Evolutionary conservation across 495 filamentous ascomycete species (phyloP).

Genomic region (Tuber aestivum): DNA sequence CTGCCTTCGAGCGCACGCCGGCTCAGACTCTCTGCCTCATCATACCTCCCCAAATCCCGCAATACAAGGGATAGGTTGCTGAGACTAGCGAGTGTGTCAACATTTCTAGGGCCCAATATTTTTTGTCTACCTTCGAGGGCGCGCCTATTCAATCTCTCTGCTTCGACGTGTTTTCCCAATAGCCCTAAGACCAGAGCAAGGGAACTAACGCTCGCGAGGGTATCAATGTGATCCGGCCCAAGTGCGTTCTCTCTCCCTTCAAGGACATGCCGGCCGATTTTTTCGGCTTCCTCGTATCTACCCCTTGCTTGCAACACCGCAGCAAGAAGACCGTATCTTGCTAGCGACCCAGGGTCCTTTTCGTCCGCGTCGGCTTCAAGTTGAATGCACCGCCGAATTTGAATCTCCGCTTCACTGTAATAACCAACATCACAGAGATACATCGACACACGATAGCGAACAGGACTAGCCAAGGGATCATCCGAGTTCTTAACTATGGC

Average conservation of each 20-base stretch:
- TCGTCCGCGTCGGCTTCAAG: background rate
- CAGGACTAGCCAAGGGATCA: background rate
- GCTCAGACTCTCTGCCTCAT: constrained; percentile 44
- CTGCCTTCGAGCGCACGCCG: constrained; percentile 33
- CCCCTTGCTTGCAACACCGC: constrained; percentile 38
- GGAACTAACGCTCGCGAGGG: background rate
- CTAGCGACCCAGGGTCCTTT: background rate
- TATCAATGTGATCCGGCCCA: constrained; percentile 11
- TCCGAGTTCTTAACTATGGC: constrained; percentile 6
- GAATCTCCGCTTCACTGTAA: constrained; percentile 3
- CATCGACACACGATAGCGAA: background rate
- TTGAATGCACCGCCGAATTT: background rate
- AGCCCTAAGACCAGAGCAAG: constrained; percentile 18
- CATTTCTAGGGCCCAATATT: constrained; percentile 40
- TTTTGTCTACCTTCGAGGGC: constrained; percentile 30
- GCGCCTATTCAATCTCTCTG: constrained; percentile 36
- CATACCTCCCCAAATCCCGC: constrained; percentile 38
- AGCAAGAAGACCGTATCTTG: constrained; percentile 34
- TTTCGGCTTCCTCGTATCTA: constrained; percentile 44
- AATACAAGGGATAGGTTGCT: constrained; percentile 41
- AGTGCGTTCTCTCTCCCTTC: constrained; percentile 14
- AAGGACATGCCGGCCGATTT: constrained; percentile 26
- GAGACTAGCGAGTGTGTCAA: constrained; percentile 41
- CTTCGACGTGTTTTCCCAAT: constrained; percentile 44
- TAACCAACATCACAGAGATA: background rate